These are phyloP conservation scores for Globisporangium nodosum DNA, from an alignment of 352 stramenopile genomes.

Conservation along the genomic window DNA sequence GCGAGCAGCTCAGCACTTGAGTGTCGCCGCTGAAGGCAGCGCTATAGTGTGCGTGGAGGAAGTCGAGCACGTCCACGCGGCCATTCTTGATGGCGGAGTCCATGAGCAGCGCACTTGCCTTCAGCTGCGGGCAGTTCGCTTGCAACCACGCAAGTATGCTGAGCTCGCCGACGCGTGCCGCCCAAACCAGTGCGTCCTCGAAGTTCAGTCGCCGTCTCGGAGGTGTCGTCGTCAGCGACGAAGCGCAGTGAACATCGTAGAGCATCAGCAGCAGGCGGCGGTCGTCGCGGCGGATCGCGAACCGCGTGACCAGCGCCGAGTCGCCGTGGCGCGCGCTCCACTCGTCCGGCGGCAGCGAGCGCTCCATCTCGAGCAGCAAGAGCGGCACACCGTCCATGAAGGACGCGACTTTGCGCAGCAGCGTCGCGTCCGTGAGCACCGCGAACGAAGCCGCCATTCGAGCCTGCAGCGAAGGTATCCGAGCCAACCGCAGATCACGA, in stretches of 20 bases:
- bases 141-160: conserved; percentile 2
- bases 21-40: background rate
- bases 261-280: conserved; percentile 6
- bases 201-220: background rate
- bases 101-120: background rate
- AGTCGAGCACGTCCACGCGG: conserved; percentile 2
- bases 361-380: conserved; percentile 4
- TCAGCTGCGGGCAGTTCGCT: background rate
- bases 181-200: conserved; percentile 4
- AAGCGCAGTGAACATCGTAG: background rate
- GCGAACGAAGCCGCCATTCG: background rate
- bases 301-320: conserved; percentile 1
- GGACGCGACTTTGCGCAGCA: conserved; percentile 1
- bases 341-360: conserved; percentile 3
- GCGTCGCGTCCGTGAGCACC: conserved; percentile 5
- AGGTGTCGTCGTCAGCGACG: background rate
- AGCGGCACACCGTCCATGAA: conserved; percentile 3
- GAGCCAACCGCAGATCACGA: background rate
- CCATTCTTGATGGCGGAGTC: conserved; percentile 6
- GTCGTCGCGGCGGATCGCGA: conserved; percentile 4
- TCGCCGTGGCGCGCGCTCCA: conserved; percentile 7
- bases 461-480: background rate
- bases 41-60: conserved; percentile 1
- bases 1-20: conserved; percentile 1
- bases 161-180: background rate